These are phyloP conservation scores for Exophiala dermatitidis DNA, from an alignment of 2,329 filamentous ascomycete species.

Conservation along the genomic window DNA sequence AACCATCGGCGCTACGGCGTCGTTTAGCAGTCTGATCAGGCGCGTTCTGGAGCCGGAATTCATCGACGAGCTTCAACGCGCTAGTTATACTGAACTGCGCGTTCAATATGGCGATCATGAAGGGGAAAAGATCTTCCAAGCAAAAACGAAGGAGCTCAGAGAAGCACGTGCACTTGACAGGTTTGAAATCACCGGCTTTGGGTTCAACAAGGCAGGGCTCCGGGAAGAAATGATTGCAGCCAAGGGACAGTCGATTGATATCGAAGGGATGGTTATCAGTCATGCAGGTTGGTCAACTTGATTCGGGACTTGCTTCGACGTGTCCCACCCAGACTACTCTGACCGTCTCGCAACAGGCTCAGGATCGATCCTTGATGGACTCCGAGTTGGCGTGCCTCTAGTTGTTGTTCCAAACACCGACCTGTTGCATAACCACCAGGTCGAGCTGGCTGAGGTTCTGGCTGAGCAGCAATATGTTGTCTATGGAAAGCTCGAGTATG, in stretches of 20 bases:
- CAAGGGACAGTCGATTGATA: conserved; percentile 38
- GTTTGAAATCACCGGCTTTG: conserved; percentile 55
- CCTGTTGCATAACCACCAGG: conserved; percentile 84
- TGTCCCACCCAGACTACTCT: neutral
- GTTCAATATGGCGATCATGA: conserved; percentile 71
- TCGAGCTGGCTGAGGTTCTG: conserved; percentile 73
- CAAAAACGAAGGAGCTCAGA: conserved; percentile 22
- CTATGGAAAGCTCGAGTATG: conserved; percentile 59
- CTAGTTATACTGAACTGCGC: conserved; percentile 63
- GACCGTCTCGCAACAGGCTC: conserved; percentile 55
- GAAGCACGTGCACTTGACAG: conserved; percentile 31
- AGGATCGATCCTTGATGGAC: conserved; percentile 77
- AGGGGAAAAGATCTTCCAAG: conserved; percentile 48
- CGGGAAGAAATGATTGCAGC: conserved; percentile 51
- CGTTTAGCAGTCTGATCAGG: conserved; percentile 65
- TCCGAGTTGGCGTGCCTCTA: conserved; percentile 66
- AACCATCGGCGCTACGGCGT: conserved; percentile 85
- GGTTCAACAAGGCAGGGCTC: conserved; percentile 57
- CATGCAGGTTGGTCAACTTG: conserved; percentile 66
- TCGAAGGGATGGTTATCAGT: conserved; percentile 66
- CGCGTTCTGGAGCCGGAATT: conserved; percentile 58
- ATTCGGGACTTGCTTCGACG: neutral
- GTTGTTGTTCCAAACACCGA: conserved; percentile 80
- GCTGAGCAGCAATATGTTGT: conserved; percentile 68
- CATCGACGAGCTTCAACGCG: conserved; percentile 50